Conservation (phyloP, 352 stramenopile species). For the Blastocystis sp. region DNA sequence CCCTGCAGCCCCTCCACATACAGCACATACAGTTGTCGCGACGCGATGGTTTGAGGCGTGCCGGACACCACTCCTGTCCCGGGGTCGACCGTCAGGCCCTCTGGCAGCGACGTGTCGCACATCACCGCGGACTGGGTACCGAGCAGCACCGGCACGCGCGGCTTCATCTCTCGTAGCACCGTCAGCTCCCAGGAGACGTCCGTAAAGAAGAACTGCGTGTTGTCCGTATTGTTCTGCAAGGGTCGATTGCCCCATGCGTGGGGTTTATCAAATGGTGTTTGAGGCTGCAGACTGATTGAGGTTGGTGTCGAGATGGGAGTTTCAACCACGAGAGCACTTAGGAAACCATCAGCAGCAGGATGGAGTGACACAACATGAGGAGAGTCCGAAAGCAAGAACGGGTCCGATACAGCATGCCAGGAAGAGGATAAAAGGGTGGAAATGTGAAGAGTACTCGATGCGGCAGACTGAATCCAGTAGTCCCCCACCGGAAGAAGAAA, state of each 20-base stretch:
- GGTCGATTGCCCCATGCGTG: too few relatives aligned
- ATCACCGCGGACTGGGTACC: background rate
- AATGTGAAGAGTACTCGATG: too few relatives aligned
- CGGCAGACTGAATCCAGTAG: background rate
- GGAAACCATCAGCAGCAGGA: too few relatives aligned
- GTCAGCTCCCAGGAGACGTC: background rate
- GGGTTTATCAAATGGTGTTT: too few relatives aligned
- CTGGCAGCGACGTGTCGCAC: background rate
- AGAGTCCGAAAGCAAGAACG: too few relatives aligned
- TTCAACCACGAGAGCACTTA: too few relatives aligned
- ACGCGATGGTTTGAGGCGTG: background rate
- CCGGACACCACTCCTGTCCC: background rate
- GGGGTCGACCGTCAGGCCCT: background rate
- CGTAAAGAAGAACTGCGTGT: background rate
- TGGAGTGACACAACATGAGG: too few relatives aligned
- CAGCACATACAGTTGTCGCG: background rate
- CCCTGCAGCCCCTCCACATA: background rate
- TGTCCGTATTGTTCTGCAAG: background rate
- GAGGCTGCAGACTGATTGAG: too few relatives aligned
- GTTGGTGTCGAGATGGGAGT: too few relatives aligned
- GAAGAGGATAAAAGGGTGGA: too few relatives aligned
- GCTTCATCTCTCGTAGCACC: background rate
- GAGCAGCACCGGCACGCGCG: background rate
- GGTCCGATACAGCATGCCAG: too few relatives aligned
- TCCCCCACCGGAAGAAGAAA: background rate